These are phyloP conservation scores for Saussurea involucrata DNA, from an alignment of 129 eudicot species.

Conservation along the genomic window DNA sequence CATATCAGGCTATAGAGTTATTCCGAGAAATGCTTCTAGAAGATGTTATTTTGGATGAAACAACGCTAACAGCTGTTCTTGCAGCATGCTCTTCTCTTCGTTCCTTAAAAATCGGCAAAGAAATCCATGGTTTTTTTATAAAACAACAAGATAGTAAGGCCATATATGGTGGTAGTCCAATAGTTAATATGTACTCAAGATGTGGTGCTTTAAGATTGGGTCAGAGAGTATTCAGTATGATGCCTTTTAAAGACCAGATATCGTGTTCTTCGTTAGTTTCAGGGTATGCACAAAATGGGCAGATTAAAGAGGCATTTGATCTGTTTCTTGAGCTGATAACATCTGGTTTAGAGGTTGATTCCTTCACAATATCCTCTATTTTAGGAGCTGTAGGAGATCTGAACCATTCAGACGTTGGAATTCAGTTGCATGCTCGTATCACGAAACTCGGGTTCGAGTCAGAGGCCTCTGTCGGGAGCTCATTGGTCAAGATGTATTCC, in stretches of 20 bases:
- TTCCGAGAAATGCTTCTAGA: conserved; percentile 50
- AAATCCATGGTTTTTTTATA: conserved; percentile 59
- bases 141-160: conserved; percentile 25
- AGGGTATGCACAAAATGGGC: conserved; percentile 63
- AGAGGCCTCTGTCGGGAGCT: conserved; percentile 54
- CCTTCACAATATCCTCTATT: conserved; percentile 69
- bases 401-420: conserved; percentile 25
- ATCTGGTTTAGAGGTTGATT: conserved; percentile 39
- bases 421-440: conserved; percentile 44
- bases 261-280: conserved; percentile 70
- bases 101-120: conserved; percentile 53
- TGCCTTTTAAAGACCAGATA: conserved; percentile 47
- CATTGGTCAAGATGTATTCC: conserved; percentile 74
- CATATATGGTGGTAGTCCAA: conserved; percentile 39
- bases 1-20: conserved; percentile 45
- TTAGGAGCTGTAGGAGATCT: conserved; percentile 43
- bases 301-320: conserved; percentile 47
- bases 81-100: conserved; percentile 50
- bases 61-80: conserved; percentile 45
- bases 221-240: conserved; percentile 38
- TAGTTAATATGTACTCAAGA: conserved; percentile 83
- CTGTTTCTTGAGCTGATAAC: conserved; percentile 49
- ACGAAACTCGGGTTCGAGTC: conserved; percentile 66
- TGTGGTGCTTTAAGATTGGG: conserved; percentile 61
- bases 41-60: conserved; percentile 38